Evolutionary conservation across 257 asterid genomes (phyloP).

Genomic region (Verbascum thapsus): DNA sequence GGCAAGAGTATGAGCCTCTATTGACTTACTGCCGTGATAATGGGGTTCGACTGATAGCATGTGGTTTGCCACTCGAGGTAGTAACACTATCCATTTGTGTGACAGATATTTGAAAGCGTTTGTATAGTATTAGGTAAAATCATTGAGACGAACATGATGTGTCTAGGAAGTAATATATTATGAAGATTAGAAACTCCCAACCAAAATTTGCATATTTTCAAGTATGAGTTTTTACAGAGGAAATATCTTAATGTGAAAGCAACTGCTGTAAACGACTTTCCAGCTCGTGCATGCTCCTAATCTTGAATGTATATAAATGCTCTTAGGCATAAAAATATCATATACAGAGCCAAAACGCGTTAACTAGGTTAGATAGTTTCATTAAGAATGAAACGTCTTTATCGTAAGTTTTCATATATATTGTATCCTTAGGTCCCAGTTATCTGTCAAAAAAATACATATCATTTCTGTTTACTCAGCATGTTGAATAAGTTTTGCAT

Average conservation of each 20-base stretch:
- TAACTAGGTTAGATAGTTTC: conserved; percentile 11
- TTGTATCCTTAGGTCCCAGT: conserved; percentile 13
- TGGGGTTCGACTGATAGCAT: conserved; percentile 73
- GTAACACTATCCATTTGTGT: conserved; percentile 8
- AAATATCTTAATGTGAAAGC: not conserved
- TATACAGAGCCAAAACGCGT: conserved; percentile 17
- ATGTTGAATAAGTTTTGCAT: conserved; percentile 9
- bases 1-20: conserved; percentile 93
- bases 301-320: conserved; percentile 5
- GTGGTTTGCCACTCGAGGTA: conserved; percentile 95
- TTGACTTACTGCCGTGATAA: conserved; percentile 72
- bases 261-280: conserved; percentile 1
- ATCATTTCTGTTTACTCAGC: not conserved
- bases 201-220: not conserved
- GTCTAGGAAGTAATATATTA: not conserved
- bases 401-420: conserved; percentile 12
- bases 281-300: not conserved
- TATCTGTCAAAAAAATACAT: not conserved
- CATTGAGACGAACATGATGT: not conserved
- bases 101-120: not conserved
- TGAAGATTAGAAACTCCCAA: not conserved
- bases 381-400: not conserved
- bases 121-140: conserved; percentile 4
- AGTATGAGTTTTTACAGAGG: conserved; percentile 1
- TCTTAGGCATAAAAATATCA: not conserved